phyloP scores from a whole-genome alignment of 2,329 filamentous ascomycete species.

The Chalaropsis ovoidea region DNA sequence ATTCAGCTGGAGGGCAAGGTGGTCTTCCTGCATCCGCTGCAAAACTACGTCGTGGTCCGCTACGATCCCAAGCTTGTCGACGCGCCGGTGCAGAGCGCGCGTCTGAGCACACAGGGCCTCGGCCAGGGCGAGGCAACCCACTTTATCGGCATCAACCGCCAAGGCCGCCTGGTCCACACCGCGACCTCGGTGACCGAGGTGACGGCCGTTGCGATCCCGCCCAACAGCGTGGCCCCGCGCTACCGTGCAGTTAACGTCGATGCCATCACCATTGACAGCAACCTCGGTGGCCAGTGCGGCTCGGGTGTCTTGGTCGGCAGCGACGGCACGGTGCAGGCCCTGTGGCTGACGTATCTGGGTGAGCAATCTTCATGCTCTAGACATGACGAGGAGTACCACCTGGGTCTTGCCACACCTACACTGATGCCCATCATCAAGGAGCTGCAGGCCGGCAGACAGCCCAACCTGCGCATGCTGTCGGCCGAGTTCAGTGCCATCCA shows the following conservation, averaged over 20 bases:
- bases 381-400: slow-evolving; percentile 91
- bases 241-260: slow-evolving; percentile 95
- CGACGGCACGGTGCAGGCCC: slow-evolving; percentile 83
- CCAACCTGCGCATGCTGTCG: slow-evolving; percentile 79
- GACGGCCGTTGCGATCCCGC: slow-evolving; percentile 90
- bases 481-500: slow-evolving; percentile 92
- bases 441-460: slow-evolving; percentile 68
- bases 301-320: slow-evolving; percentile 85
- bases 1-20: slow-evolving; percentile 91
- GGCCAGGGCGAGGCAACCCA: slow-evolving; percentile 90
- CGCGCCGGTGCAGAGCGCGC: slow-evolving; percentile 82
- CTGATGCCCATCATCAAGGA: slow-evolving; percentile 79
- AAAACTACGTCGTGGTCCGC: slow-evolving; percentile 92
- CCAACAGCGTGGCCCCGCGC: slow-evolving; percentile 79
- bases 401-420: slow-evolving; percentile 80
- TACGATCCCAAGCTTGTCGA: slow-evolving; percentile 92
- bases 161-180: slow-evolving; percentile 82
- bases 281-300: slow-evolving; percentile 79
- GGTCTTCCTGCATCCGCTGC: slow-evolving; percentile 87
- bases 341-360: slow-evolving; percentile 95
- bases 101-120: slow-evolving; percentile 68
- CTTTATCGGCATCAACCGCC: slow-evolving; percentile 97
- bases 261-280: slow-evolving; percentile 93
- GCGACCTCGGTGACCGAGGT: slow-evolving; percentile 95
- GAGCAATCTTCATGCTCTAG: slow-evolving; percentile 69